These are phyloP conservation scores for Chlamydomonas reinhardtii DNA, from an alignment of 163 green algal genomes.

Conservation along the genomic window DNA sequence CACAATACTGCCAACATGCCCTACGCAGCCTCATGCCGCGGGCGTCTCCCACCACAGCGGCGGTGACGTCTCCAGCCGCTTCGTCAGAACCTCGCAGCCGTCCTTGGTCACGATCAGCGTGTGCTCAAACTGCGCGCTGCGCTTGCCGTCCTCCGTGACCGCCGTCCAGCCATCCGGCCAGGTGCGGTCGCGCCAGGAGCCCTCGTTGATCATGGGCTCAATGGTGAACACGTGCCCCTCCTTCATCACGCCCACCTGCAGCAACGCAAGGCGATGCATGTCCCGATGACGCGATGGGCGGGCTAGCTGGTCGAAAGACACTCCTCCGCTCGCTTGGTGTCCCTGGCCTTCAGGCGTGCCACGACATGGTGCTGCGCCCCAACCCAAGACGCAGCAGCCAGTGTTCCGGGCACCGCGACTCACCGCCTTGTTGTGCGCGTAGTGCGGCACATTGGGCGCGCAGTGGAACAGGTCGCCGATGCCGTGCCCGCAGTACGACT, in stretches of 20 bases:
- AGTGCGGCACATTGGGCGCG: slow-evolving; percentile 98
- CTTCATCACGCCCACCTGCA: slow-evolving; percentile 72
- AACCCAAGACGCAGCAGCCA: too few relatives aligned
- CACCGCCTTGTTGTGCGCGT: slow-evolving; percentile 89
- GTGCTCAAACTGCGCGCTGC: slow-evolving; percentile 98
- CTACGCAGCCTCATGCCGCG: not conserved
- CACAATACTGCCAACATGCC: too few relatives aligned
- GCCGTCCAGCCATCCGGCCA: slow-evolving; percentile 98
- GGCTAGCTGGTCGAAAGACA: too few relatives aligned
- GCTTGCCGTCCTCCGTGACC: slow-evolving; percentile 90
- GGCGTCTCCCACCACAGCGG: slow-evolving; percentile 84
- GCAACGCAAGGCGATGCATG: too few relatives aligned
- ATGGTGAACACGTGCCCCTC: slow-evolving; percentile 94
- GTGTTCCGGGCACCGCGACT: too few relatives aligned
- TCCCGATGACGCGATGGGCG: too few relatives aligned
- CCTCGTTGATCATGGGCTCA: slow-evolving; percentile 94
- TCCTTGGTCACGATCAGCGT: slow-evolving; percentile 85
- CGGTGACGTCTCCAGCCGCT: slow-evolving; percentile 83
- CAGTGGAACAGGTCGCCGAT: slow-evolving; percentile 99
- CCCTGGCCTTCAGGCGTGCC: too few relatives aligned
- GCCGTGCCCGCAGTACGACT: slow-evolving; percentile 97
- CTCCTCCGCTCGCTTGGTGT: too few relatives aligned
- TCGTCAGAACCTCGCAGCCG: slow-evolving; percentile 92
- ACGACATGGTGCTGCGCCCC: too few relatives aligned
- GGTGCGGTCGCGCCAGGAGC: slow-evolving; percentile 84